Evolutionary conservation across 2,329 filamentous ascomycete genomes (phyloP).

Genomic region (Lecanosticta acicola): DNA sequence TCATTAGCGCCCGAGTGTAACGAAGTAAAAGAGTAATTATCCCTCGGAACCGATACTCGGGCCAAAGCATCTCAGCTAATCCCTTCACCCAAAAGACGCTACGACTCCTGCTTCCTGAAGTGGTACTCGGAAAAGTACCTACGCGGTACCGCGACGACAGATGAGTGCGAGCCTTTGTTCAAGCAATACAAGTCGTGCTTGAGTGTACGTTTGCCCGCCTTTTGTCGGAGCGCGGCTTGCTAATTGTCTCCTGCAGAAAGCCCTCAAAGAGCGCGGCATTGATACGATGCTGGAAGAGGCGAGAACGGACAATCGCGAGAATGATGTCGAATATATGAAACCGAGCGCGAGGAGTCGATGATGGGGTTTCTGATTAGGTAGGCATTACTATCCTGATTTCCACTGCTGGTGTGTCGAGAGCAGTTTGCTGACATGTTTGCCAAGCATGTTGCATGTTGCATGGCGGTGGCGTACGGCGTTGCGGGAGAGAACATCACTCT

Average conservation of each 20-base stretch:
- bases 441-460: constrained; percentile 1
- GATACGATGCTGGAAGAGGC: constrained; percentile 90
- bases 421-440: not conserved
- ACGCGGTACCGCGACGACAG: constrained; percentile 71
- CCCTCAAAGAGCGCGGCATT: constrained; percentile 81
- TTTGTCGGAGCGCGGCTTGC: too few species aligned
- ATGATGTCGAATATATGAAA: constrained; percentile 65
- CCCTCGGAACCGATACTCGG: not conserved
- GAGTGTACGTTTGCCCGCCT: constrained; percentile 52
- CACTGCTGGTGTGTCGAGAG: not conserved
- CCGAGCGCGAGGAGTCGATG: constrained; percentile 29
- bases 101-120: constrained; percentile 95
- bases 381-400: not conserved
- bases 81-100: constrained; percentile 56
- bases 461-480: constrained; percentile 7
- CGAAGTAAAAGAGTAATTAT: constrained; percentile 80
- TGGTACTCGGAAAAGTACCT: constrained; percentile 99
- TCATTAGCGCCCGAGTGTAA: constrained; percentile 94
- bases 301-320: constrained; percentile 81
- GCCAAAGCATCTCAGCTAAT: not conserved
- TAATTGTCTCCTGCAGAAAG: constrained; percentile 56
- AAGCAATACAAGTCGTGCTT: constrained; percentile 84
- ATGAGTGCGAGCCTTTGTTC: constrained; percentile 83
- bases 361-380: not conserved
- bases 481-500: too few species aligned